phyloP scores from a whole-genome alignment of 163 green algal species.

The Scenedesmus sp. region DNA sequence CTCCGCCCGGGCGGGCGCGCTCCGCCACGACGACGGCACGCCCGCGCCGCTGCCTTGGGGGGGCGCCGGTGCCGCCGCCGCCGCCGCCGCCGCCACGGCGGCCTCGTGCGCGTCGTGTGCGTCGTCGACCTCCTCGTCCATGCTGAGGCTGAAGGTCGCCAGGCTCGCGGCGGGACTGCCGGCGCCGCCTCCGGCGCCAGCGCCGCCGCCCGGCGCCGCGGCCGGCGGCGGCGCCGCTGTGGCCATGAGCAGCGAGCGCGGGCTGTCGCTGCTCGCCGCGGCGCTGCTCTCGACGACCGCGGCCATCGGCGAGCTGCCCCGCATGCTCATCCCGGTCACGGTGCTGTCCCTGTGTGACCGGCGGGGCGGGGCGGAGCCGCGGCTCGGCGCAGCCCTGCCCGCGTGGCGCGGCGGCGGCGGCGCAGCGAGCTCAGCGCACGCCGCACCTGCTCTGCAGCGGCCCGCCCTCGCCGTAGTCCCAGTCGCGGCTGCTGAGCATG shows the following conservation, averaged over 20 bases:
- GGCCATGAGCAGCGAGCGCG: not conserved
- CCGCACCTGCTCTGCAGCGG: conserved; percentile 33
- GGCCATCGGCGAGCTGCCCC: not conserved
- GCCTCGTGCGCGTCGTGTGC: not conserved
- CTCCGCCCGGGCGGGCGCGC: no score
- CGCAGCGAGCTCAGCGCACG: not conserved
- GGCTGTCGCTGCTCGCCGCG: not conserved
- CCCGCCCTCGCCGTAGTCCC: conserved; percentile 31
- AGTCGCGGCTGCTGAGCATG: conserved; percentile 40
- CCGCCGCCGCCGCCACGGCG: no score
- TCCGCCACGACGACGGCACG: no score
- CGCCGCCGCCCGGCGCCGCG: not conserved
- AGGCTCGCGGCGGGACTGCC: no score
- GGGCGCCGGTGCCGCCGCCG: no score
- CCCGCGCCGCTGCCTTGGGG: no score
- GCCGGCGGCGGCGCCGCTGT: not conserved
- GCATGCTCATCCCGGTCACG: not conserved
- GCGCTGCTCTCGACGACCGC: conserved; percentile 11
- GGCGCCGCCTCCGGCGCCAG: not conserved
- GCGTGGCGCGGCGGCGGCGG: not conserved
- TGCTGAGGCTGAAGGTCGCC: not conserved
- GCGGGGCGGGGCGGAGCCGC: not conserved
- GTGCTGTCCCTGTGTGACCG: conserved; percentile 14
- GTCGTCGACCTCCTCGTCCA: conserved; percentile 15
- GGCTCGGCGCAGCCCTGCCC: not conserved